Conservation (phyloP, 2,329 filamentous ascomycete genomes). For the Sporothrix mexicana region DNA sequence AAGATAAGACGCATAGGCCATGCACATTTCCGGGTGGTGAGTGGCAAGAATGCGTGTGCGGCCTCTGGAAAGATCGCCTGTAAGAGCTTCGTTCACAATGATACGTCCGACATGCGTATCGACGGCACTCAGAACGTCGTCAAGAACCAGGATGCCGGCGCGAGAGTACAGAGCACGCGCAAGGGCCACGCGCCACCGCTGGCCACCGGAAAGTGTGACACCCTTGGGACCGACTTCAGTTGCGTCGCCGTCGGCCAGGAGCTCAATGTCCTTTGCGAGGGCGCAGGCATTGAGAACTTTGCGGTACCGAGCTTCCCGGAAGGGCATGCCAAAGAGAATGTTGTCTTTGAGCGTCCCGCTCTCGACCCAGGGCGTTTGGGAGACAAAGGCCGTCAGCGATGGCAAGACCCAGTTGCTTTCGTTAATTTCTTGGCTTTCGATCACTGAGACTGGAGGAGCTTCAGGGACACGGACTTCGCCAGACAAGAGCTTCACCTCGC, state of each 20-base stretch:
- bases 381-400: slow-evolving; percentile 51
- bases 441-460: slow-evolving; percentile 39
- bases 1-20: slow-evolving; percentile 43
- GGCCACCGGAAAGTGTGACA: slow-evolving; percentile 53
- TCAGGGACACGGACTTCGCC: slow-evolving; percentile 43
- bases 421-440: slow-evolving; percentile 39
- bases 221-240: slow-evolving; percentile 53
- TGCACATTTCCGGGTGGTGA: slow-evolving; percentile 50
- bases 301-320: slow-evolving; percentile 51
- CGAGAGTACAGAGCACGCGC: slow-evolving; percentile 55
- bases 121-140: slow-evolving; percentile 59
- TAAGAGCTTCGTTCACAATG: slow-evolving; percentile 59
- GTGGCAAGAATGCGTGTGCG: slow-evolving; percentile 70
- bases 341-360: slow-evolving; percentile 54
- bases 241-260: slow-evolving; percentile 51
- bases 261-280: slow-evolving; percentile 51
- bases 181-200: slow-evolving; percentile 54
- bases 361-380: slow-evolving; percentile 56
- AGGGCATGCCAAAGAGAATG: slow-evolving; percentile 52
- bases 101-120: slow-evolving; percentile 52
- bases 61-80: slow-evolving; percentile 55
- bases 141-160: slow-evolving; percentile 53
- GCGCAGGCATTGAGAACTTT: slow-evolving; percentile 54
- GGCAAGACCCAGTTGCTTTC: slow-evolving; percentile 47
- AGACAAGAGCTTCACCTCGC: slow-evolving; percentile 48